A percentile compares a stretch with the other conserved stretches of the same genome.
Conservation (phyloP, 768 basidiomycete species). For the Lepiota brunneoincarnata region DNA sequence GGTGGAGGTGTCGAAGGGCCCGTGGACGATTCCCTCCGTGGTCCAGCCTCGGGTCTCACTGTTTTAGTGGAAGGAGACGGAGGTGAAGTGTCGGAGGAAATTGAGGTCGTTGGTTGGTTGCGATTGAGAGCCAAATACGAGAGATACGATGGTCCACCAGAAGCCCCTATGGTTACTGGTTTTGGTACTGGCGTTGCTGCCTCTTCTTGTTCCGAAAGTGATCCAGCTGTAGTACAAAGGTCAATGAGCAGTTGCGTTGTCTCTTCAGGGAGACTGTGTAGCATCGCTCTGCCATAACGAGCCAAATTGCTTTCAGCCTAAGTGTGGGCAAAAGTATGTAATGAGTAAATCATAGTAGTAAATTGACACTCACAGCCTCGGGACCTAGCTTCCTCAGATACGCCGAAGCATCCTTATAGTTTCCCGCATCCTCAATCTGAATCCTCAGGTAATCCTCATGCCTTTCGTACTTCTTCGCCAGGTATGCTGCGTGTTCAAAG, state of each 20-base stretch:
- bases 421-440: slow-evolving; percentile 88
- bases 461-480: slow-evolving; percentile 86
- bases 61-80: slow-evolving; percentile 49
- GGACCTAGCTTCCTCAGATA: slow-evolving; percentile 81
- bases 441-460: slow-evolving; percentile 94
- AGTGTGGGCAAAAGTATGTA: neutral
- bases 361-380: slow-evolving; percentile 58
- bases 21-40: slow-evolving; percentile 33
- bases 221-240: slow-evolving; percentile 72
- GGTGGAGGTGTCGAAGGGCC: slow-evolving; percentile 29
- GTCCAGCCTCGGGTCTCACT: slow-evolving; percentile 33
- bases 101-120: slow-evolving; percentile 37
- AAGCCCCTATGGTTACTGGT: slow-evolving; percentile 16
- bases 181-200: slow-evolving; percentile 19
- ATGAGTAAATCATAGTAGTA: neutral
- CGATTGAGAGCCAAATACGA: slow-evolving; percentile 78
- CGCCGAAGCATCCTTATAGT: slow-evolving; percentile 74
- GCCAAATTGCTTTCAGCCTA: slow-evolving; percentile 86
- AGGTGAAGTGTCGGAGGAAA: slow-evolving; percentile 36
- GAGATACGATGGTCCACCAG: slow-evolving; percentile 61
- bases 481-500: slow-evolving; percentile 90
- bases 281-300: slow-evolving; percentile 83
- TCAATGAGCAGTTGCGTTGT: slow-evolving; percentile 92
- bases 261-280: slow-evolving; percentile 79
- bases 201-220: slow-evolving; percentile 43